Evolutionary conservation across 257 asterid species (phyloP).

Genomic region (Solanum bukasovii): DNA sequence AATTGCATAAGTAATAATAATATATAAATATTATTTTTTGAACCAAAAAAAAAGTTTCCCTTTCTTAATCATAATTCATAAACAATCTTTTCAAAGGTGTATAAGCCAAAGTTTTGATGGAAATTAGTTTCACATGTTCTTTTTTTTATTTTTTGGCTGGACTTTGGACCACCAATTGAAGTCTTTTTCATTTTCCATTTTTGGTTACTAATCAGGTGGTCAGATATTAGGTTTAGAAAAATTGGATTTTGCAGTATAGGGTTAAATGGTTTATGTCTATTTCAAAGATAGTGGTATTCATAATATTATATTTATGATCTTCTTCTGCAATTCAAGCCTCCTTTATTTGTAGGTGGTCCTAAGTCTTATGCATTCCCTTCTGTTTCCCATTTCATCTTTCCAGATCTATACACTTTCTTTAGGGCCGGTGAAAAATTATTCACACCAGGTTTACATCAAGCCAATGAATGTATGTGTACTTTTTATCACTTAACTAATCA

Average conservation of each 20-base stretch:
- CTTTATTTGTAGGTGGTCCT: background rate
- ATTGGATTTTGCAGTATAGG: background rate
- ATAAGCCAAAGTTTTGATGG: background rate
- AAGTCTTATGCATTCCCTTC: background rate
- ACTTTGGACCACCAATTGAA: background rate
- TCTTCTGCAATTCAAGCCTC: background rate
- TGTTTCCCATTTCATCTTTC: background rate
- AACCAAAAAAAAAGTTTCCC: background rate
- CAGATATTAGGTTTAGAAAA: background rate
- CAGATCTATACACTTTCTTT: background rate
- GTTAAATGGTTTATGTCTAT: background rate
- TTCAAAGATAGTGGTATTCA: background rate
- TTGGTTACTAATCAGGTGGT: background rate
- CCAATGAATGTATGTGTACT: background rate
- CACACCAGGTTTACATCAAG: background rate
- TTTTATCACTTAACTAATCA: background rate
- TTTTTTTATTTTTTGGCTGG: background rate
- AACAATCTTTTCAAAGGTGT: background rate
- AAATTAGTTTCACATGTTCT: background rate
- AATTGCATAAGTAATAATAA: background rate
- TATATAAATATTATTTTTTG: background rate
- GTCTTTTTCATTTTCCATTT: background rate
- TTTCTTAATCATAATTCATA: background rate
- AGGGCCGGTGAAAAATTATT: background rate
- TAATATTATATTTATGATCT: background rate